phyloP scores from a whole-genome alignment of 345 rosid genomes.

The Melastoma malabathricum region DNA sequence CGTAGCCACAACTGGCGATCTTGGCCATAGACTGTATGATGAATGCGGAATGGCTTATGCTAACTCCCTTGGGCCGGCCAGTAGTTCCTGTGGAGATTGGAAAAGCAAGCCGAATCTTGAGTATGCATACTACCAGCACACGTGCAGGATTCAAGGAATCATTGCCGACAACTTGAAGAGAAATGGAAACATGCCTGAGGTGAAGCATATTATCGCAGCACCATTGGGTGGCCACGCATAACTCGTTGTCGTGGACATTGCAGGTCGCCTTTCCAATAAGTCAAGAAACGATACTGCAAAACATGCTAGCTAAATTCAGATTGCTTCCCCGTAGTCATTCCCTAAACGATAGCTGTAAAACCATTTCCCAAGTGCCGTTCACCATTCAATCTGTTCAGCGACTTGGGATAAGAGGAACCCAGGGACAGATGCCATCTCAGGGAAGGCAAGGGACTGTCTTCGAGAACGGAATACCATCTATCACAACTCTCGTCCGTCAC shows the following conservation, averaged over 20 bases:
- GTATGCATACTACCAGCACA: not conserved
- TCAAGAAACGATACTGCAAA: not conserved
- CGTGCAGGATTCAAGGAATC: not conserved
- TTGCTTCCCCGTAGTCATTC: slow-evolving; percentile 25
- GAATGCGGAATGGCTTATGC: slow-evolving; percentile 60
- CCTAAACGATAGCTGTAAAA: not conserved
- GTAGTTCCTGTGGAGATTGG: slow-evolving; percentile 46
- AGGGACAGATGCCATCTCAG: slow-evolving; percentile 52
- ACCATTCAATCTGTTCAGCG: slow-evolving; percentile 16
- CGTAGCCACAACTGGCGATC: slow-evolving; percentile 63
- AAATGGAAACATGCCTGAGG: slow-evolving; percentile 36
- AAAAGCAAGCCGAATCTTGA: not conserved
- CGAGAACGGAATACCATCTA: slow-evolving; percentile 29
- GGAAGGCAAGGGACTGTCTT: slow-evolving; percentile 26
- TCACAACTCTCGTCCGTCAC: slow-evolving; percentile 52
- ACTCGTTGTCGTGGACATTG: slow-evolving; percentile 10
- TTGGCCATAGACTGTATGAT: slow-evolving; percentile 72
- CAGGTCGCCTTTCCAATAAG: slow-evolving; percentile 8
- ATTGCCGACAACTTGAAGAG: not conserved
- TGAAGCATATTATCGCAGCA: slow-evolving; percentile 70
- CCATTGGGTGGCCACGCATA: slow-evolving; percentile 60
- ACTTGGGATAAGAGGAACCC: slow-evolving; percentile 20
- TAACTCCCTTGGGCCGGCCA: slow-evolving; percentile 77
- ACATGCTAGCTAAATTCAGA: not conserved
- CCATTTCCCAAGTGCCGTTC: slow-evolving; percentile 8